Base-by-base conservation (phyloP, 2,329 filamentous ascomycete genomes). In the Paradendryphiella salina region DNA sequence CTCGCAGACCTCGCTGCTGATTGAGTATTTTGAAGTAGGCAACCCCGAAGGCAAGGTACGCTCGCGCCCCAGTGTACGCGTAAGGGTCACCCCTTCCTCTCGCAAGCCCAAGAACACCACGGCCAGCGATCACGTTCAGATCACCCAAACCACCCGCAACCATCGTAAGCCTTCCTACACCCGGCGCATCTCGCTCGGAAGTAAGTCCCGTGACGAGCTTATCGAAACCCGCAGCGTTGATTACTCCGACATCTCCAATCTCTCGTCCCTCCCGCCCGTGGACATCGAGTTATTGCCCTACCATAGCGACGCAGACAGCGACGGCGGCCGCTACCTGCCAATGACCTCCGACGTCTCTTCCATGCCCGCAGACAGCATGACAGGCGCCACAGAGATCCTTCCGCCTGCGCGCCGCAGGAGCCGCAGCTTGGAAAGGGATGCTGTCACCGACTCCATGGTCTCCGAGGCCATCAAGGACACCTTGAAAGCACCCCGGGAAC, bases 21-120 rank as follows among this genome's bases (percentile, higher is more conserved):
- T 96, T 66, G 92, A 96, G 76, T 96, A 96, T 75, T 96, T 95
- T 67, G 92, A 96, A 76, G 89, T 85, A 61, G 85, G 86, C 57
- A 92, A 89, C 72, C 77, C 82, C 49, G 80, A 79, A 63, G 79
- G 75, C 66, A 80, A 76, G 66, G 77, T 79, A 28, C 82, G 85
- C 63, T 86, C 88, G 64, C 86, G 88, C 63, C 91, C 92, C 10
- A 96, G 90, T 71, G 90, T 96, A 46, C 79, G 87, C 62, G 87
- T 90, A 46, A 83, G 86, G 61, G 82, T 96, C 56, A 95, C 90
- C 11, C 92, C 92, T 11, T 80, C 80, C 18, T 77, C 76, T 59
- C 82, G 79, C 71, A 84, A 80, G 67, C 56, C 32, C 44, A 50
- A 57, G 39, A 75, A 74, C 66, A 79, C 70, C 54, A 63, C 60